Percentiles rank a stretch among this genome's conserved stretches.
Conservation (phyloP, 2,329 filamentous ascomycete species). For the Colletotrichum viniferum region DNA sequence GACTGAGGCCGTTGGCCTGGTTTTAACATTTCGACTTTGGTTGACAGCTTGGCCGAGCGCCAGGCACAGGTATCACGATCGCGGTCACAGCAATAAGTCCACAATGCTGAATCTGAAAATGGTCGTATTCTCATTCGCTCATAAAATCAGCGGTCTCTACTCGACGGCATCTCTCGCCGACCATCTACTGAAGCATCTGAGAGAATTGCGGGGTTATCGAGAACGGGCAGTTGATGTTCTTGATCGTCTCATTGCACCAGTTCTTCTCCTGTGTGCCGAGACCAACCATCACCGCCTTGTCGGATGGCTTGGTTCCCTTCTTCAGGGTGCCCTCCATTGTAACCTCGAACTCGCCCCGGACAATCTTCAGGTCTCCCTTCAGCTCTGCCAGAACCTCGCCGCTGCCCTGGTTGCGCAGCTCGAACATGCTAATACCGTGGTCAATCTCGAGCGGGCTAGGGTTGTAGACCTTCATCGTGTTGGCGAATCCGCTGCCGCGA, state of each 20-base stretch:
- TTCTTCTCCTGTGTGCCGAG: constrained; percentile 26
- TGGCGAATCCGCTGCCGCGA: constrained; percentile 13
- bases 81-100: background rate
- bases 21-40: background rate
- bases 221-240: constrained; percentile 26
- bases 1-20: background rate
- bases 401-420: constrained; percentile 29
- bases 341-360: constrained; percentile 30
- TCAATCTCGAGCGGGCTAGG: constrained; percentile 35
- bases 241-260: constrained; percentile 33
- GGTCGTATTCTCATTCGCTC: constrained; percentile 7
- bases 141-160: background rate
- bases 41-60: background rate
- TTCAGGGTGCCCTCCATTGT: constrained; percentile 27
- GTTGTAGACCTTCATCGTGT: constrained; percentile 31
- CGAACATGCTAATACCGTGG: constrained; percentile 33
- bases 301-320: constrained; percentile 15
- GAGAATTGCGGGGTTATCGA: constrained; percentile 17
- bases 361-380: constrained; percentile 32
- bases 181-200: constrained; percentile 1
- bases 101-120: background rate
- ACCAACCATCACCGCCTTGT: constrained; percentile 29
- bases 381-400: constrained; percentile 30
- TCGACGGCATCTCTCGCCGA: background rate
- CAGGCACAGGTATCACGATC: background rate